These are phyloP conservation scores for Ophiostoma sp. DNA, from an alignment of 2,329 filamentous ascomycete species.

Conservation along the genomic window DNA sequence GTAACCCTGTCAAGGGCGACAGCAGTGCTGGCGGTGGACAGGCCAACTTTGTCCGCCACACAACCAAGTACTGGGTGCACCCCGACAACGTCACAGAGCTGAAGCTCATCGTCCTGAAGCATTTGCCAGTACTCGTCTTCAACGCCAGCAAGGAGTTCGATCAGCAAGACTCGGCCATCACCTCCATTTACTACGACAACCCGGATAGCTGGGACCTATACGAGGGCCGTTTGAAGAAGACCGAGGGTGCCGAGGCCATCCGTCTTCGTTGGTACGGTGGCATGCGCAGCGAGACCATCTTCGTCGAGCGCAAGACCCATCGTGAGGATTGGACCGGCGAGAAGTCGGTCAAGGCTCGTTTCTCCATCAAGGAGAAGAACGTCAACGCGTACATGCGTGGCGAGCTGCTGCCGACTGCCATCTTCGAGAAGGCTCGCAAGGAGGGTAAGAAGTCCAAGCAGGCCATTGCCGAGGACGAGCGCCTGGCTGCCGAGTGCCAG, in stretches of 20 bases:
- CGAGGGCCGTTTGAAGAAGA: slow-evolving; percentile 91
- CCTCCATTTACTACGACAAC: slow-evolving; percentile 98
- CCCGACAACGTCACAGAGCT: slow-evolving; percentile 97
- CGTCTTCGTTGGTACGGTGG: slow-evolving; percentile 95
- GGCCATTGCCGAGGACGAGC: slow-evolving; percentile 85
- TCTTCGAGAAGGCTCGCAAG: slow-evolving; percentile 95
- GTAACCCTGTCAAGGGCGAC: slow-evolving; percentile 88
- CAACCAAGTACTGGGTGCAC: slow-evolving; percentile 99
- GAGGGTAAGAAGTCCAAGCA: slow-evolving; percentile 91
- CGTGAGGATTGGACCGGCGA: slow-evolving; percentile 98
- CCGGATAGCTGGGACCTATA: slow-evolving; percentile 91
- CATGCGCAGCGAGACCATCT: slow-evolving; percentile 92
- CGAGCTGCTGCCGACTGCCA: slow-evolving; percentile 72
- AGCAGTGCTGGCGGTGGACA: slow-evolving; percentile 84
- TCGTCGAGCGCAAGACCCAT: slow-evolving; percentile 96
- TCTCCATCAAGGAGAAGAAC: slow-evolving; percentile 93
- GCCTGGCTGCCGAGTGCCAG: slow-evolving; percentile 84
- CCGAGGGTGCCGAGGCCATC: slow-evolving; percentile 93
- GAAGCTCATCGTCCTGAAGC: slow-evolving; percentile 96
- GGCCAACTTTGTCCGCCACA: slow-evolving; percentile 93
- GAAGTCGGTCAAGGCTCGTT: slow-evolving; percentile 96
- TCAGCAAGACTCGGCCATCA: slow-evolving; percentile 83
- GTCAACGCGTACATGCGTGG: slow-evolving; percentile 86
- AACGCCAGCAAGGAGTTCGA: slow-evolving; percentile 97
- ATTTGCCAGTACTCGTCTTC: slow-evolving; percentile 94